Conservation (phyloP, 129 eudicot genomes). For the Ambrosia trifida region DNA sequence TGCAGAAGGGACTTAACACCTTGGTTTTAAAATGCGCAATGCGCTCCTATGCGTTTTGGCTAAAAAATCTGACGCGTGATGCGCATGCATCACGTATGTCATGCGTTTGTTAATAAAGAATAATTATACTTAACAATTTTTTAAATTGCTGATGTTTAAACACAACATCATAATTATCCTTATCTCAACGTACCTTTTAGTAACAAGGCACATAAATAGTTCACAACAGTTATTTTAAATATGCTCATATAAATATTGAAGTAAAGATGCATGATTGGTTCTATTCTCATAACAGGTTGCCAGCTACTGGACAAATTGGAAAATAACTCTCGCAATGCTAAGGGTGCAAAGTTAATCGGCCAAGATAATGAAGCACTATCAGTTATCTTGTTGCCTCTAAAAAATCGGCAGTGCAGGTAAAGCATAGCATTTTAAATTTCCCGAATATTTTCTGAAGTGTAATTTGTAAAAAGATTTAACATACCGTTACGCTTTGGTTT, state of each 20-base stretch:
- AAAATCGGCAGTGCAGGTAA: constrained; percentile 64
- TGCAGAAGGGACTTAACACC: neutral
- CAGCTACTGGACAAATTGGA: constrained; percentile 76
- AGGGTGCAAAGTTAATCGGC: constrained; percentile 87
- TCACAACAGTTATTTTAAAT: neutral
- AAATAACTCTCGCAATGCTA: constrained; percentile 73
- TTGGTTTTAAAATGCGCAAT: too few relatives aligned
- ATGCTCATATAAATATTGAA: constrained; percentile 10
- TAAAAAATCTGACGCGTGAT: too few relatives aligned
- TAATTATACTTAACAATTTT: too few relatives aligned
- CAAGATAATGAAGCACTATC: constrained; percentile 87
- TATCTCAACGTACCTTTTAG: neutral
- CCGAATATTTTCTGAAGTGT: neutral
- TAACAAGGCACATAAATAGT: constrained; percentile 13
- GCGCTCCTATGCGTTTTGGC: too few relatives aligned
- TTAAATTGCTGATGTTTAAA: too few relatives aligned
- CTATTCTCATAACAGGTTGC: constrained; percentile 60
- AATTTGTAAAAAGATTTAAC: constrained; percentile 2
- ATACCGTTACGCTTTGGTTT: constrained; percentile 3
- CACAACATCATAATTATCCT: too few relatives aligned
- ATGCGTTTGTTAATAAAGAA: too few relatives aligned
- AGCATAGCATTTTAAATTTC: neutral
- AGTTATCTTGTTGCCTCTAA: constrained; percentile 73
- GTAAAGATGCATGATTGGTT: constrained; percentile 21
- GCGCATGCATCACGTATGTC: too few relatives aligned